Conservation (phyloP, 1,284 basidiomycete genomes). For the Cutaneotrichosporon dermatis region DNA sequence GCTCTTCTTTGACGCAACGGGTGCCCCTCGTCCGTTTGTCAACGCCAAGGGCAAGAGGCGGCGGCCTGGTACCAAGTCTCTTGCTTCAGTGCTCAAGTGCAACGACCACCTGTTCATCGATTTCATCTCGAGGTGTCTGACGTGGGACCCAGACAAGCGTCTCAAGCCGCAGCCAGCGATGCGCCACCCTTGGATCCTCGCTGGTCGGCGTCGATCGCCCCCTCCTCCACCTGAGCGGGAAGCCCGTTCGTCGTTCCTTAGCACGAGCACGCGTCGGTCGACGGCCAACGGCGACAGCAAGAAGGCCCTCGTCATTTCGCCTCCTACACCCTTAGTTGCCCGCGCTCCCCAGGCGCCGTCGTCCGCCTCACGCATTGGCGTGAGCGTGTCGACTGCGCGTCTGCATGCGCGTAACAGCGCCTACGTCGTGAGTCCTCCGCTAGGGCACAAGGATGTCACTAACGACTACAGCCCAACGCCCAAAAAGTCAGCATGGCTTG, state of each 20-base stretch:
- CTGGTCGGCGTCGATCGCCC: slow-evolving; percentile 52
- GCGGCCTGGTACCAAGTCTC: slow-evolving; percentile 82
- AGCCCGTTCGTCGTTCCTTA: slow-evolving; percentile 10
- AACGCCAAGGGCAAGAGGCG: slow-evolving; percentile 94
- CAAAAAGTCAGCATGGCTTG: slow-evolving; percentile 23
- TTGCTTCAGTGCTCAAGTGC: slow-evolving; percentile 80
- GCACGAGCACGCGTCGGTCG: slow-evolving; percentile 11
- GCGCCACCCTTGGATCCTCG: slow-evolving; percentile 81
- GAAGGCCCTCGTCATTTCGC: slow-evolving; percentile 36
- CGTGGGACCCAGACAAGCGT: slow-evolving; percentile 96
- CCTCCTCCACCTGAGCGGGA: slow-evolving; percentile 18
- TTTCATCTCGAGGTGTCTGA: slow-evolving; percentile 87
- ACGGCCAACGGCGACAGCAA: slow-evolving; percentile 13
- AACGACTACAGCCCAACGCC: slow-evolving; percentile 15
- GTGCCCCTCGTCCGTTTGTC: slow-evolving; percentile 83
- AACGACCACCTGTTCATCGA: slow-evolving; percentile 61
- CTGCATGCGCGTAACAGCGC: slow-evolving; percentile 22
- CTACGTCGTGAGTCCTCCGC: slow-evolving; percentile 18
- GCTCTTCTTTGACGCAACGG: slow-evolving; percentile 94
- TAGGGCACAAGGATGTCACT: neutral
- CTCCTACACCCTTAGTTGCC: slow-evolving; percentile 43
- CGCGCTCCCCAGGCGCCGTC: slow-evolving; percentile 19
- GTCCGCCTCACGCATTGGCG: slow-evolving; percentile 22
- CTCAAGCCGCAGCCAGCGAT: slow-evolving; percentile 90
- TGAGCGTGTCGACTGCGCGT: slow-evolving; percentile 17